Conservation (phyloP, 805 yeast genomes). For the Starmerella apis region DNA sequence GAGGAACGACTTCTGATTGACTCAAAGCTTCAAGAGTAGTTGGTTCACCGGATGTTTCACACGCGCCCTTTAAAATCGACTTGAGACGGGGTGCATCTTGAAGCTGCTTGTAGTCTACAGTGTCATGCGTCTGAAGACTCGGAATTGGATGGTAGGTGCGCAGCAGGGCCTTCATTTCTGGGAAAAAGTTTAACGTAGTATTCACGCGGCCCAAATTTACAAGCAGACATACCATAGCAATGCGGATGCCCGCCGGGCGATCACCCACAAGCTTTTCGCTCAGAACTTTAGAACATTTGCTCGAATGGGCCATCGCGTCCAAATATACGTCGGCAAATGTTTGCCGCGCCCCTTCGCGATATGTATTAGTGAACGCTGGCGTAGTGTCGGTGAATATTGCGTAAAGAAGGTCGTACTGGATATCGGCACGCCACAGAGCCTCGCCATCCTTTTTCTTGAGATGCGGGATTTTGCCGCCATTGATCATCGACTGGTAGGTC, state of each 20-base stretch:
- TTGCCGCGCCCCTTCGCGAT: constrained; percentile 33
- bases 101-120: constrained; percentile 55
- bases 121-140: constrained; percentile 59
- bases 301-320: constrained; percentile 67
- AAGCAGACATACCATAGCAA: constrained; percentile 69
- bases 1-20: constrained; percentile 28
- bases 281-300: constrained; percentile 71
- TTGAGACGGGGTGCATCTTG: constrained; percentile 94
- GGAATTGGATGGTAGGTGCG: constrained; percentile 93
- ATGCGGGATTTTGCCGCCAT: constrained; percentile 33
- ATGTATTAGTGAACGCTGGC: constrained; percentile 48
- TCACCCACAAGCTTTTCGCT: constrained; percentile 65
- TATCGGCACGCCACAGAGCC: constrained; percentile 79
- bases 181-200: constrained; percentile 85
- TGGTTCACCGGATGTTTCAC: constrained; percentile 47
- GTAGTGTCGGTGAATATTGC: constrained; percentile 53
- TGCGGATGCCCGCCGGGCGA: constrained; percentile 51
- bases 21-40: constrained; percentile 14
- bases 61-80: constrained; percentile 76
- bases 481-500: constrained; percentile 24
- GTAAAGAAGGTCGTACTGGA: constrained; percentile 69
- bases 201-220: constrained; percentile 91
- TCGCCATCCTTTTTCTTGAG: constrained; percentile 85
- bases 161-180: constrained; percentile 88
- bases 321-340: constrained; percentile 80